These are phyloP conservation scores for Globisporangium carolinianum DNA, from an alignment of 352 stramenopile genomes.

Conservation along the genomic window DNA sequence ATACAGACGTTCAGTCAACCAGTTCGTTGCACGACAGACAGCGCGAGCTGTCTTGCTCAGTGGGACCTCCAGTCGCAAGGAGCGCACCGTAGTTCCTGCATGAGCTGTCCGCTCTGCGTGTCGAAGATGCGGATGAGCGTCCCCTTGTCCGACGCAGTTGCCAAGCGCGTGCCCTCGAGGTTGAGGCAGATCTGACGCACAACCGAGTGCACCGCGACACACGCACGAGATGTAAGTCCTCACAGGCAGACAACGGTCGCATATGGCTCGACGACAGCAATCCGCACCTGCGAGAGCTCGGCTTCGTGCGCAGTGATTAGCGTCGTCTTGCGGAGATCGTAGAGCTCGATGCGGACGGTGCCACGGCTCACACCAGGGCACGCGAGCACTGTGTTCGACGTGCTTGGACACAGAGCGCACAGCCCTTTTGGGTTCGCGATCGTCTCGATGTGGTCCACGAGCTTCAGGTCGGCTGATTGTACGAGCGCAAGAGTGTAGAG, in stretches of 20 bases:
- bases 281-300: slow-evolving; percentile 75
- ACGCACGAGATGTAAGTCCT: not conserved
- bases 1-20: too few relatives aligned
- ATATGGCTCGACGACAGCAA: not conserved
- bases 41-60: not conserved
- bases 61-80: too few relatives aligned
- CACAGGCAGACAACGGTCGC: not conserved
- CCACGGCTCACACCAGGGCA: slow-evolving; percentile 89
- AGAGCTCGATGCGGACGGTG: slow-evolving; percentile 96
- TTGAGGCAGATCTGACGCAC: slow-evolving; percentile 84
- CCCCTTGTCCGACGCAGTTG: slow-evolving; percentile 95
- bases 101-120: slow-evolving; percentile 89
- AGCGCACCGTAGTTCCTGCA: slow-evolving; percentile 71
- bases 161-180: slow-evolving; percentile 91
- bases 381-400: slow-evolving; percentile 92
- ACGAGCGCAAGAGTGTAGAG: not conserved
- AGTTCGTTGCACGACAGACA: not conserved
- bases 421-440: slow-evolving; percentile 96
- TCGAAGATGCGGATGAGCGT: slow-evolving; percentile 98
- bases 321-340: slow-evolving; percentile 92
- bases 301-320: slow-evolving; percentile 96
- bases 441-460: slow-evolving; percentile 98
- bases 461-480: slow-evolving; percentile 87
- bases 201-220: not conserved
- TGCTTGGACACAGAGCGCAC: slow-evolving; percentile 90